Percentiles rank a stretch among this genome's conserved stretches.
Conservation (phyloP, 495 filamentous ascomycete genomes). For the Xeromyces bisporus region DNA sequence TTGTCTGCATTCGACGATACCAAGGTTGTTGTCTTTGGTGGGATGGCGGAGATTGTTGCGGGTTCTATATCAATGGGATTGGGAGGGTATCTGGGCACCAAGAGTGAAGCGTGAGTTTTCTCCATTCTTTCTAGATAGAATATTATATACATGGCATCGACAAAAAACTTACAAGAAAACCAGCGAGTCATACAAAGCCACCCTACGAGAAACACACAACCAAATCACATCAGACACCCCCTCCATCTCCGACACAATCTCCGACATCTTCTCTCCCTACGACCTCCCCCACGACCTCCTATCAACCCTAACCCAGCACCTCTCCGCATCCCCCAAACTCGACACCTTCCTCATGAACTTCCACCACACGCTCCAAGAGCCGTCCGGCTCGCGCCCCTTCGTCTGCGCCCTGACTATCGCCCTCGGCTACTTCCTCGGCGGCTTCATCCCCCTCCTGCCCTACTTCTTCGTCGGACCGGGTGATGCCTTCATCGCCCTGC, state of each 20-base stretch:
- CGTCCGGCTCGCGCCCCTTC: constrained; percentile 33
- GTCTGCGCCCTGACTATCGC: constrained; percentile 51
- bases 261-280: constrained; percentile 38
- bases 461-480: constrained; percentile 50
- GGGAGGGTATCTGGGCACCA: constrained; percentile 48
- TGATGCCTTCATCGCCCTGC: constrained; percentile 42
- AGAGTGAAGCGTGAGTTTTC: constrained; percentile 43
- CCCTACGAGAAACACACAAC: constrained; percentile 26
- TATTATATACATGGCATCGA: no score
- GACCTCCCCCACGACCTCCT: constrained; percentile 31
- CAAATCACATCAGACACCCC: constrained; percentile 22
- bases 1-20: constrained; percentile 37
- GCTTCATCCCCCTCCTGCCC: constrained; percentile 54
- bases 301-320: constrained; percentile 26
- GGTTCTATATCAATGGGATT: constrained; percentile 44
- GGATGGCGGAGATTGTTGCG: constrained; percentile 39
- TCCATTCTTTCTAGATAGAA: no score
- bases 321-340: constrained; percentile 31
- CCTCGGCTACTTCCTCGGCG: constrained; percentile 56
- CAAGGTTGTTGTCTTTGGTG: constrained; percentile 39
- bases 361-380: constrained; percentile 35
- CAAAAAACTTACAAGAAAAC: constrained; percentile 7
- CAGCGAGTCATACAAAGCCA: constrained; percentile 37
- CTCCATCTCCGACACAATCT: constrained; percentile 22
- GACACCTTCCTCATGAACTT: constrained; percentile 41